Evolutionary conservation across 1,139 yeast genomes (phyloP), one percentile per base, ranked within the genome.

Genomic region (Wickerhamomyces sp.): DNA sequence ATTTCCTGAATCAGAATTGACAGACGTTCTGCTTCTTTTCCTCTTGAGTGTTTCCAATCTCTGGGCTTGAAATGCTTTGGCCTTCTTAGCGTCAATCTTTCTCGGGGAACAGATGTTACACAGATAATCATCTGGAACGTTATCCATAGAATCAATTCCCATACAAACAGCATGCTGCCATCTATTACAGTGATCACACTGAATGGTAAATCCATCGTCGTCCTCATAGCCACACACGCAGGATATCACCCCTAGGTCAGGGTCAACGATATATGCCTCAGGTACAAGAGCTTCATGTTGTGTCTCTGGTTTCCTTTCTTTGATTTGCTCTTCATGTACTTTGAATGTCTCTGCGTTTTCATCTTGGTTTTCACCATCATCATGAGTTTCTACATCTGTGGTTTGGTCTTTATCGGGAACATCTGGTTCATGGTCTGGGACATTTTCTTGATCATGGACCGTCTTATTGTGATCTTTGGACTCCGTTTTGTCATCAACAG

Each of bases 111-210:
- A 93, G 45, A 72, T 75, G 63, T 87, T 88, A 62, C 99, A 91
- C 40, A 80, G 73, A 62, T 87, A 91, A 45, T 81, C 82, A 51
- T 88, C 96, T 0, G 96, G 96, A 0, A 84, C 94, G 47, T 84
- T 82, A 33, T 79, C 85, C 48, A 78, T 81, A 41, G 84, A 77
- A 43, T 72, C 73, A 53, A 85, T 87, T 9, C 86, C 87, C 78
- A 88, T 89, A 66, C 98, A 91, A 27, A 79, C 73, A 39, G 95
- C 91, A 67, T 91, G 98, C 62, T 90, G 96, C 97, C 97, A 91
- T 51, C 96, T 79, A 64, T 78, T 84, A 64, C 98, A 91, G 40
- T 79, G 75, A 62, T 90, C 96, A 68, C 98, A 91, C 64, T 90
- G 97, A 50, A 91, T 86, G 1, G 97, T 90, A 63, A 88, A 89